Evolutionary conservation across 179 eudicot genomes (phyloP), one percentile per base, ranked within the genome.

Genomic region (Beta corolliflora): DNA sequence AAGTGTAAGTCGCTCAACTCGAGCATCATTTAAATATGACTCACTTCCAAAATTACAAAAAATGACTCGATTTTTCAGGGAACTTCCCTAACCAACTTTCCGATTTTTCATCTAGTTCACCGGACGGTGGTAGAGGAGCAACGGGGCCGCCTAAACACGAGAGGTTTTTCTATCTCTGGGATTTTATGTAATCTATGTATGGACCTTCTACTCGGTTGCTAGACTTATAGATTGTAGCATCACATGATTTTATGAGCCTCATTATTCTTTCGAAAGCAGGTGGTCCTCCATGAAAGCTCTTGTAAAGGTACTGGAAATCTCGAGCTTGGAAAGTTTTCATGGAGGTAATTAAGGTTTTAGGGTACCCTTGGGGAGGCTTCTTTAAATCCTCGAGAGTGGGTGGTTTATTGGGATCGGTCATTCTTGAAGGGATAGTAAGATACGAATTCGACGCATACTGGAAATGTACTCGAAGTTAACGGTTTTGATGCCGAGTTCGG

Each of bases 41-140:
- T 88, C 91, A 29, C 91, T 90, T 23, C 92, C 90, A 59, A 90
- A 90, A 31, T 83, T 87, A 71, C 89, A 88, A 71, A 66, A 90
- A 29, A 90, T 83, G 3, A 90, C 90, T 9, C n/a, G 92, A 85
- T 7, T 83, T 84, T 4, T 86, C 78, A 8, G 80, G 80, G 50
- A 82, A 88, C 36, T 81, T 83, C 15, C 46, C 80, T 11, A 90
- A 71, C 90, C 89, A 88, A 1, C 15, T 69, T 4, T 59, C 85
- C 84, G 85, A 85, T 76, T 63, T 86, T 12, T 75, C 81, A 10
- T 88, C 92, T 10, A 88, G 71, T 31, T 59, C 44, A 19, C 80
- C 83, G 5, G 77, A 21, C 0, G 66, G 77, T 36, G 85, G 87
- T 48, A 63, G 74, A 1, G 91, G 89, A 23, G 84, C 88, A 13